Base-by-base conservation (phyloP, 2,329 filamentous ascomycete species). In the Ophiostoma triangulosporum region DNA sequence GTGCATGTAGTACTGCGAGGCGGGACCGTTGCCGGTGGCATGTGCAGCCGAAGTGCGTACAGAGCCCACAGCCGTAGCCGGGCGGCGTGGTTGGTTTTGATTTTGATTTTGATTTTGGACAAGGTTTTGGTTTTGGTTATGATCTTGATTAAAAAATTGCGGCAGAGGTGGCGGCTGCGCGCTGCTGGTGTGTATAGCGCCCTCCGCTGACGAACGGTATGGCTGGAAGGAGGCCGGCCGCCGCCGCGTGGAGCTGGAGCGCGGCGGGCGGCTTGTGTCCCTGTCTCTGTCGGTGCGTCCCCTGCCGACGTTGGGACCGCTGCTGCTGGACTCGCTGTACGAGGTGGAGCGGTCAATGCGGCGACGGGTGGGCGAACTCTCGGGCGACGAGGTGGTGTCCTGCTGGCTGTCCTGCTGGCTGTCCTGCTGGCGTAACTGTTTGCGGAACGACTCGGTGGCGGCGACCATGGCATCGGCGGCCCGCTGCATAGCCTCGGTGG, bases 381-480 rank as follows among this genome's bases (percentile, higher is more conserved):
- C 22, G 27, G 26, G 45, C 45, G 45, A 48, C n/a, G 27, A 6
- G 15, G 29, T 17, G 43, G 15, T 46, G 14, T 45, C 40, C 22
- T 6, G 29, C 31, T 46, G 5, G 24, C 17, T 6, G 22, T 17
- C 26, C 6, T 4, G 2, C 24, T 27, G 3, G 22, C 6, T 3
- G n/a, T 7, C 3, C 1, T 58, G 45, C 17, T 59, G 54, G 14
- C 57, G 56, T 33, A 61, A 61, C 57, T 63, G 61, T 14, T 51
- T 53, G 31, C 59, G 56, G 43, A 64, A 62, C 7, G 63, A 62
- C 48, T 63, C 62, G 3, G 63, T 64, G 24, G 62, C 63, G 17
- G 60, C 60, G 2, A 60, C 57, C 62, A 65, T 64, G 46, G 62
- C 63, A 36, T 64, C 59, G 35, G 63, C 63, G 7, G 64, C 64